These are phyloP conservation scores for Macadamia integrifolia DNA, from an alignment of 164 flowering plant species.

Conservation along the genomic window DNA sequence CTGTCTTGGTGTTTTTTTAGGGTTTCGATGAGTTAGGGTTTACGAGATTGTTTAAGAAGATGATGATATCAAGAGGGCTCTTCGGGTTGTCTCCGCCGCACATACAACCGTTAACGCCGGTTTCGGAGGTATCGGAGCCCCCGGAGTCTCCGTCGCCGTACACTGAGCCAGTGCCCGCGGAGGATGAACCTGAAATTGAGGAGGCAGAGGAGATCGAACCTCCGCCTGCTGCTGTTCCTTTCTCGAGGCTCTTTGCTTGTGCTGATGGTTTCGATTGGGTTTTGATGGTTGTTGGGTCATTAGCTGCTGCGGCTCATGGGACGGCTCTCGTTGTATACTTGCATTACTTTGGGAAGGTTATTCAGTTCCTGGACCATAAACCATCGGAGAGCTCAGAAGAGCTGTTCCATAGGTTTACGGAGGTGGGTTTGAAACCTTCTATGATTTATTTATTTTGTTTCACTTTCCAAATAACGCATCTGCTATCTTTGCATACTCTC, in stretches of 20 bases:
- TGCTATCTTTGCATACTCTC: background rate
- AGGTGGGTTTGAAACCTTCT: conserved; percentile 34
- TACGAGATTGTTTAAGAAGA: conserved; percentile 18
- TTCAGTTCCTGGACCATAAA: conserved; percentile 40
- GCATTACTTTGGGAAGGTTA: conserved; percentile 84
- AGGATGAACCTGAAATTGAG: conserved; percentile 61
- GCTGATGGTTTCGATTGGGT: conserved; percentile 91
- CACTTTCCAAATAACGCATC: background rate
- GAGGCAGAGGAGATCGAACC: conserved; percentile 82
- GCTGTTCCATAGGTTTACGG: conserved; percentile 45
- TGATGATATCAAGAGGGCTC: conserved; percentile 91
- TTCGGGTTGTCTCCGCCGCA: conserved; percentile 99
- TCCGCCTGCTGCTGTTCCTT: conserved; percentile 94
- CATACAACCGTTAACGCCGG: conserved; percentile 96
- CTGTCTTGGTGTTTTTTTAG: background rate
- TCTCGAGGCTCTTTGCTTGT: conserved; percentile 75
- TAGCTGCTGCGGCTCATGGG: conserved; percentile 98
- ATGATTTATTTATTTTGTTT: background rate
- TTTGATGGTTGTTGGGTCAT: conserved; percentile 81
- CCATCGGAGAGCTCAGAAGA: conserved; percentile 16
- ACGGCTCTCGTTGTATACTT: conserved; percentile 85
- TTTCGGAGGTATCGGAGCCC: conserved; percentile 96
- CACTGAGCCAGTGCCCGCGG: conserved; percentile 49
- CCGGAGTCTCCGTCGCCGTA: conserved; percentile 99
- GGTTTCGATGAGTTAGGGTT: conserved; percentile 10